Evolutionary conservation across 2,329 filamentous ascomycete species (phyloP), one percentile per base, ranked within the genome.

Genomic region (Teratosphaeria nubilosa): DNA sequence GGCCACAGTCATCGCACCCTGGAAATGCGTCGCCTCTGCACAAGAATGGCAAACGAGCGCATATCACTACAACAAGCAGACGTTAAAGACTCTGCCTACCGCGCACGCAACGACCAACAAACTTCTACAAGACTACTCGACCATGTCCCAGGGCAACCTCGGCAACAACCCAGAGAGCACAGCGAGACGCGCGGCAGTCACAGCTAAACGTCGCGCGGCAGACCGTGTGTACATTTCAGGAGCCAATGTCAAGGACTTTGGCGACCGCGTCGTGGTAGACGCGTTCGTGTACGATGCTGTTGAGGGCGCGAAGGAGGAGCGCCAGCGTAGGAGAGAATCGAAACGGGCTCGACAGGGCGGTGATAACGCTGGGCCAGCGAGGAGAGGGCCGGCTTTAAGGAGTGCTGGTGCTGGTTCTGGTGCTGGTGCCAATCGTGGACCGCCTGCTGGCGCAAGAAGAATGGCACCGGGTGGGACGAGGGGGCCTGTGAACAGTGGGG

Each of bases 1-100:
- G 54, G 50, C 56, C 9, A 30, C 55, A 27, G 54, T 57, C 54
- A 60, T 64, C 57, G 57, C 58, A 56, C 62, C 59, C 54, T 61
- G 59, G 61, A 55, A 54, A 24, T 34, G 59, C 50, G 41, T 62
- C 51, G 58, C 59, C 55, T 62, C 63, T 31, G 62, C 62, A 20
- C 63, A 63, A 56, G 63, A 66, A 65, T 66, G 64, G 64, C 61
- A 62, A 53, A 65, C 63, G 10, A 59, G 58, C 41, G 61, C 58
- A 53, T 65, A 66, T 58, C 58, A 60, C 57, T 66, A 62, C 62
- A 66, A 66, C 64, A 61, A 61, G 30, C 55, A 62, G 16, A 53
- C 60, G 31, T 25, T 55, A 32, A 62, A 63, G 51, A 64, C 61
- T n/a, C 59, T 64, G 3, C 64, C 64, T 10, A 58, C 58, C 30